phyloP scores from a whole-genome alignment of 352 stramenopile species.

The Pythium biforme region DNA sequence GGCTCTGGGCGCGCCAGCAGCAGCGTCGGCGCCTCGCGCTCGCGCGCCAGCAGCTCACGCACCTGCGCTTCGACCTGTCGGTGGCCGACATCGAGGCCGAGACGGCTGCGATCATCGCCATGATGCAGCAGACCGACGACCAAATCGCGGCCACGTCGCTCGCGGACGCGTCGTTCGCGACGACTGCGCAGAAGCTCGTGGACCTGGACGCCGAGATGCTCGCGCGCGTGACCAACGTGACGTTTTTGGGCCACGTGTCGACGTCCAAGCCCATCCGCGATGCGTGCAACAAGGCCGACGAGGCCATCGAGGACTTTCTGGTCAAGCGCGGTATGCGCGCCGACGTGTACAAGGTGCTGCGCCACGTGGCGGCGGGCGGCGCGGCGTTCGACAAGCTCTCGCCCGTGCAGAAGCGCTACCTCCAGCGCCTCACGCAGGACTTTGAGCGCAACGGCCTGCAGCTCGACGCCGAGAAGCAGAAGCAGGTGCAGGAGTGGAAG shows the following conservation, averaged over 20 bases:
- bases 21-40: slow-evolving; percentile 40
- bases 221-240: slow-evolving; percentile 78
- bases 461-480: slow-evolving; percentile 58
- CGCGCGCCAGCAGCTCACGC: slow-evolving; percentile 55
- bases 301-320: slow-evolving; percentile 72
- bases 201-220: slow-evolving; percentile 86
- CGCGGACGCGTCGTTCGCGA: slow-evolving; percentile 52
- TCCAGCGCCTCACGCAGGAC: slow-evolving; percentile 70
- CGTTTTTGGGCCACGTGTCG: slow-evolving; percentile 82
- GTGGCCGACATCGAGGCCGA: slow-evolving; percentile 70
- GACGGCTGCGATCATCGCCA: slow-evolving; percentile 57
- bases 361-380: slow-evolving; percentile 52
- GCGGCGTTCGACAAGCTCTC: slow-evolving; percentile 49
- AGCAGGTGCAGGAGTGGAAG: slow-evolving; percentile 78
- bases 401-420: slow-evolving; percentile 69
- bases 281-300: slow-evolving; percentile 77
- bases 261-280: slow-evolving; percentile 66
- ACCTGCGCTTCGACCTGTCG: slow-evolving; percentile 73
- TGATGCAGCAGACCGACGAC: slow-evolving; percentile 77
- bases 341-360: slow-evolving; percentile 81
- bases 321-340: slow-evolving; percentile 80
- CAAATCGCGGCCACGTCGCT: slow-evolving; percentile 49
- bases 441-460: slow-evolving; percentile 88
- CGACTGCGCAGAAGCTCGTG: slow-evolving; percentile 73
- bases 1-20: slow-evolving; percentile 47